Conservation (phyloP, 805 yeast species). For the Candida sphagnicola region DNA sequence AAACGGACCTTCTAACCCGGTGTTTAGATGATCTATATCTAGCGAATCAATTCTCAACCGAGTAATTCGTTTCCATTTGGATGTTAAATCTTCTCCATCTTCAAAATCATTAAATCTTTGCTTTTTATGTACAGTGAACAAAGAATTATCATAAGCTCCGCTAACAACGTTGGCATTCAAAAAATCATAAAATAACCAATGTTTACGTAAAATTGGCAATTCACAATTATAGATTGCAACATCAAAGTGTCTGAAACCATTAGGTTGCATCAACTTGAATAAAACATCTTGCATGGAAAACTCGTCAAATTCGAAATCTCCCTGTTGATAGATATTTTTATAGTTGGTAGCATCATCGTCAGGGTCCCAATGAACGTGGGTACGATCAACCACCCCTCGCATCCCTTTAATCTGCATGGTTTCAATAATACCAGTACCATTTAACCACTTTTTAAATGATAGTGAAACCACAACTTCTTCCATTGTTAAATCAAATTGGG, state of each 20-base stretch:
- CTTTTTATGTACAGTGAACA: conserved; percentile 84
- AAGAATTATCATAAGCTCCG: conserved; percentile 89
- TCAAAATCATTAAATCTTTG: conserved; percentile 54
- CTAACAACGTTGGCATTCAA: conserved; percentile 79
- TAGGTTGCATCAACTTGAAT: conserved; percentile 79
- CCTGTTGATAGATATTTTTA: conserved; percentile 68
- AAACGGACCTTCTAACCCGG: conserved; percentile 90
- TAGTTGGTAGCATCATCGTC: conserved; percentile 82
- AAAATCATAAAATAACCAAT: conserved; percentile 89
- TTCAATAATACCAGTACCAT: conserved; percentile 83
- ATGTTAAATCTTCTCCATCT: conserved; percentile 11
- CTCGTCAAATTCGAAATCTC: conserved; percentile 88
- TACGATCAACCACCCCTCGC: conserved; percentile 89
- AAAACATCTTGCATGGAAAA: conserved; percentile 82
- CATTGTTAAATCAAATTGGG: conserved; percentile 89
- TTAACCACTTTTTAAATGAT: conserved; percentile 81
- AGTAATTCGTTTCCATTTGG: conserved; percentile 47
- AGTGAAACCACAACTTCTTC: conserved; percentile 80
- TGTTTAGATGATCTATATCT: conserved; percentile 82
- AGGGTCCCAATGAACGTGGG: conserved; percentile 79
- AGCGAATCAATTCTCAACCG: conserved; percentile 82
- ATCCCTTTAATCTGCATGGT: conserved; percentile 75
- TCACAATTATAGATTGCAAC: conserved; percentile 88
- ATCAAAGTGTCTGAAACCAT: conserved; percentile 74
- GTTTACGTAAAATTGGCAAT: conserved; percentile 73